Evolutionary conservation across 2,329 filamentous ascomycete genomes (phyloP).

Genomic region (Penicillium sp.): DNA sequence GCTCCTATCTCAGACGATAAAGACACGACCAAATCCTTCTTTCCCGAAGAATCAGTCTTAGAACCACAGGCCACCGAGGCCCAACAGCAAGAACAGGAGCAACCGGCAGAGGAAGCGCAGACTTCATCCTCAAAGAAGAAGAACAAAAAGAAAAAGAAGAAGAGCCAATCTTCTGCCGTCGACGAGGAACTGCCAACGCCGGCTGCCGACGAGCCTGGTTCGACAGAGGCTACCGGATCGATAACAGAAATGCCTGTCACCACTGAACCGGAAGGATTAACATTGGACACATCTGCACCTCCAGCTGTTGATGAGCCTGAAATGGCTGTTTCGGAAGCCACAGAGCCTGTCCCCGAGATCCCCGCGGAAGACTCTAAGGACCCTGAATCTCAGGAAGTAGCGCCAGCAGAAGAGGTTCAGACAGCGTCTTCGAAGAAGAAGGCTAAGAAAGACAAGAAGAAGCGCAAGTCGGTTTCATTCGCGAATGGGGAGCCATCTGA

Average conservation of each 20-base stretch:
- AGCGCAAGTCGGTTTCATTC: constrained; percentile 30
- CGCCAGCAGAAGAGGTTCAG: constrained; percentile 20
- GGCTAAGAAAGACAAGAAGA: constrained; percentile 48
- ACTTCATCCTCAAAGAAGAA: constrained; percentile 37
- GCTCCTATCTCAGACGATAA: background rate
- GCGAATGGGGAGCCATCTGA: constrained; percentile 30
- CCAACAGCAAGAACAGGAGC: constrained; percentile 5
- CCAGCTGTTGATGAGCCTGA: background rate
- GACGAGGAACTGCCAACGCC: constrained; percentile 4
- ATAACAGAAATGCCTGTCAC: background rate
- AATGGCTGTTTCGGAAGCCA: background rate
- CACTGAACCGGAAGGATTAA: background rate
- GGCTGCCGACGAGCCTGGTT: background rate
- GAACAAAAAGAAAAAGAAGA: constrained; percentile 46
- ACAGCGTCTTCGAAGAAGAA: constrained; percentile 40
- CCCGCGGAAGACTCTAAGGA: background rate
- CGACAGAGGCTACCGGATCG: background rate
- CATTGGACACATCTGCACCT: background rate
- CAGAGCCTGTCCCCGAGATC: constrained; percentile 2
- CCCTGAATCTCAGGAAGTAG: constrained; percentile 8
- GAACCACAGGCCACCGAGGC: background rate
- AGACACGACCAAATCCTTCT: background rate
- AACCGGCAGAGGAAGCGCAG: constrained; percentile 17
- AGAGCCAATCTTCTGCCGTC: constrained; percentile 22
- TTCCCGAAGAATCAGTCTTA: background rate